Base-by-base conservation (phyloP, 208 protist genomes). In the Angomonas desouzai region DNA sequence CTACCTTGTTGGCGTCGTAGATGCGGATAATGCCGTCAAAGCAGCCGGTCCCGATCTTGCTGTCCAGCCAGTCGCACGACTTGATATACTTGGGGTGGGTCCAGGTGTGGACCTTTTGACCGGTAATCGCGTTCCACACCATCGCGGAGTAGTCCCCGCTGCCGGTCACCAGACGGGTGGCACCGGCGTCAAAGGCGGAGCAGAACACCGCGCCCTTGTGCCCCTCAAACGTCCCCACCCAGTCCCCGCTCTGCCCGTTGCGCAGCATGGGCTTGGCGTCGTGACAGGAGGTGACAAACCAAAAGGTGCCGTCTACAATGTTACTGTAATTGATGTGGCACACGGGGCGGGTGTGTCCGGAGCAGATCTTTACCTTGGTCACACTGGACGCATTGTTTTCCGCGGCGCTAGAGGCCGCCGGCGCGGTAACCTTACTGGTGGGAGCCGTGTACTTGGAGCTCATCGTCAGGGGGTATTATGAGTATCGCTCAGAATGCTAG, bases 171-270 rank as follows among this genome's bases (percentile, higher is more conserved):
- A 96, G 76, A 7, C 77, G 73, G 47, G 91, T 97, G 1, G 91
- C 93, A 25, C 67, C 77, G 48, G 62, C 20, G 72, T 97, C 95
- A 60, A 98, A 92, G 9, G 79, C 77, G 23, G 89, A 93, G 67
- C 87, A 95, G 71, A 93, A 98, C 18, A 98, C 92, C 1, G 96
- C 96, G 48, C 96, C 96, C 62, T 97, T 97, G 77, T 98, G 96
- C 2, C 93, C 96, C 60, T 97, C 90, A 62, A 98, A 98, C 7
- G 93, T 97, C 25, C 96, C 96, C 23, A 98, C 93, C 94, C 96
- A 98, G 67, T 98, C 96, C 32, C 96, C 94, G 7, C 92, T 98
- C 67, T 97, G 83, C 9, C 96, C 94, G 59, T 96, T 95, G 38
- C 93, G 80, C n/a, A 98, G 70, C 90, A 97, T 96, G 10, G 96